Evolutionary conservation across 2,329 filamentous ascomycete genomes (phyloP), one percentile per base, ranked within the genome.

Genomic region (Pseudogymnoascus sp.): DNA sequence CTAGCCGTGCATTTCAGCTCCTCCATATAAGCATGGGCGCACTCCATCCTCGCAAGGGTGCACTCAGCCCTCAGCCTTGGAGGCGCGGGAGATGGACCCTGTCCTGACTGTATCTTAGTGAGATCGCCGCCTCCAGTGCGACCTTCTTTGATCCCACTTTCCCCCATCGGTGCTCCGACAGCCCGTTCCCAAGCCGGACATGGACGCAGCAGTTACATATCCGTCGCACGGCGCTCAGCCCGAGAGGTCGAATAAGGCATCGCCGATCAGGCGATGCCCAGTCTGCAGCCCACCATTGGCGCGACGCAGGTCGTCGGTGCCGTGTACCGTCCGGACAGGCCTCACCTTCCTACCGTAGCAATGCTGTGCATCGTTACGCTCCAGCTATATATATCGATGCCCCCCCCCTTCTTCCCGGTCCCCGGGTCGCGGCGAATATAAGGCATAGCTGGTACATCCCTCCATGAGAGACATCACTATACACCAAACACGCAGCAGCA

Each of bases 311-410:
- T 13, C 17, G 5, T 19, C 10, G 50, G 29, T 56, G 50, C 29
- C 29, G 50, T 56, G n/a, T 33, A 19, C 50, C n/a, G 9, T 3
- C 50, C 50, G 10, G 17, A 21, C 50, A 56, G 10, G 50, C 50
- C 29, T 56, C 29, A 33, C n/a, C 26, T 56, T 33, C 50, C 29
- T 15, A 33, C 50, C n/a, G 10, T 9, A 5, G n/a, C 50, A 10
- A 19, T 56, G 50, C 10, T 9, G 46, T 56, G 46, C n/a, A 53
- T 6, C 26, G n/a, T 53, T 31, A 53, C 46, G 15, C 26, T 56
- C n/a, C 46, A 56, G 46, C 46, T 56, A 56, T 56, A 56, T 56
- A 56, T 56, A 56, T 10, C 50, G n/a, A 56, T 15, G n/a, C 11
- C 50, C 46, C 21, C 42, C 50, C 4, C 23, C 44, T 29, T 11